phyloP scores from a whole-genome alignment of 805 yeast species.

The Spathaspora girioi region DNA sequence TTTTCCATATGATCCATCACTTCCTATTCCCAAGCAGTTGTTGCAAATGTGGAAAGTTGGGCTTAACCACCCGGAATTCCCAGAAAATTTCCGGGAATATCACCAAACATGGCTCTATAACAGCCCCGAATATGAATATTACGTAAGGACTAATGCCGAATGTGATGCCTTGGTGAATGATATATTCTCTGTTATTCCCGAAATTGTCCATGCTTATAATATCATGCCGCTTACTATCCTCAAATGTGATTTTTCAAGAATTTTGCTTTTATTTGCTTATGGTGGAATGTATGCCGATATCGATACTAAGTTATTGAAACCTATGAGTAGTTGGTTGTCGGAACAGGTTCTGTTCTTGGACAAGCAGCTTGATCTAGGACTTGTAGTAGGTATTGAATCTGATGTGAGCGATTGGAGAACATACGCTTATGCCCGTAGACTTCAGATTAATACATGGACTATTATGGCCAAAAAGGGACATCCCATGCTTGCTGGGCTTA shows the following conservation, averaged over 20 bases:
- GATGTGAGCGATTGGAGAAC: slow-evolving; percentile 53
- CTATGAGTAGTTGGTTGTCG: slow-evolving; percentile 74
- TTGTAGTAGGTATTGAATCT: slow-evolving; percentile 37
- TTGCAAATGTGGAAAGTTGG: slow-evolving; percentile 81
- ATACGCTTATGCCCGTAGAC: slow-evolving; percentile 81
- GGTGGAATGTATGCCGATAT: slow-evolving; percentile 94
- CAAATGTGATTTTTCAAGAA: slow-evolving; percentile 91
- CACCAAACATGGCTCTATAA: slow-evolving; percentile 65
- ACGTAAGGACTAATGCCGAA: slow-evolving; percentile 71
- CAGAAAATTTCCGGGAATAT: slow-evolving; percentile 50
- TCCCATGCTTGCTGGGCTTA: slow-evolving; percentile 80
- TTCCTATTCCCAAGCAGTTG: background rate
- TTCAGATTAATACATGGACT: slow-evolving; percentile 98
- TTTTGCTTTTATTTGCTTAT: slow-evolving; percentile 77
- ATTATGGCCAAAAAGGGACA: slow-evolving; percentile 90
- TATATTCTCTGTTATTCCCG: slow-evolving; percentile 65
- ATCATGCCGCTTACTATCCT: slow-evolving; percentile 75
- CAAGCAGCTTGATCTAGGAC: background rate
- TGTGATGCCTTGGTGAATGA: slow-evolving; percentile 59
- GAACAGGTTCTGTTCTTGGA: slow-evolving; percentile 8
- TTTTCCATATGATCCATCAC: background rate
- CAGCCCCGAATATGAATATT: slow-evolving; percentile 76
- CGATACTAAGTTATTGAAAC: slow-evolving; percentile 94
- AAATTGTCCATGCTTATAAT: slow-evolving; percentile 69
- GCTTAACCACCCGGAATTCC: slow-evolving; percentile 56